Evolutionary conservation across 768 basidiomycete species (phyloP).

Genomic region (Tylopilus subfusipes): DNA sequence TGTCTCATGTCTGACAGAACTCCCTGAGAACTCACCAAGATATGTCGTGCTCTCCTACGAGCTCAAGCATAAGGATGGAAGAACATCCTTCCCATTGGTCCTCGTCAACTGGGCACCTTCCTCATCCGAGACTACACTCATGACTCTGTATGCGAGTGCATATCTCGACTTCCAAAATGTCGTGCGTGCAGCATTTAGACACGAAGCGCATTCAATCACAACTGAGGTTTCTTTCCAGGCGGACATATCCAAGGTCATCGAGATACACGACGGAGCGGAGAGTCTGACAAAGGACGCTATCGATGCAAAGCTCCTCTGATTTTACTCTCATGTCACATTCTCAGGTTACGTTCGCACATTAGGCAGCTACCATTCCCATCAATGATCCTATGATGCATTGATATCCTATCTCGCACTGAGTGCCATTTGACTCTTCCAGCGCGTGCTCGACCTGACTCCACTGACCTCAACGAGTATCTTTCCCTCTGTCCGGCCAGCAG

Average conservation of each 20-base stretch:
- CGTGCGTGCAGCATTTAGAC: conserved; percentile 40
- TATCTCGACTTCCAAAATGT: conserved; percentile 74
- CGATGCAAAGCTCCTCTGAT: conserved; percentile 51
- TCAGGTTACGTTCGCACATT: background rate
- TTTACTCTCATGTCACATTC: conserved; percentile 1
- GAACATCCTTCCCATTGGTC: conserved; percentile 81
- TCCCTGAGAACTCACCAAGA: conserved; percentile 84
- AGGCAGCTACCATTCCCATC: background rate
- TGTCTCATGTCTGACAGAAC: conserved; percentile 50
- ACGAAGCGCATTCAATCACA: background rate
- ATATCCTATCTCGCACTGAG: no score
- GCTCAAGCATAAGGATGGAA: conserved; percentile 73
- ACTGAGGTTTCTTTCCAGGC: conserved; percentile 42
- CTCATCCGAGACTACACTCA: conserved; percentile 68
- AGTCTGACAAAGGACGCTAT: conserved; percentile 70
- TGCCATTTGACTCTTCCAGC: no score
- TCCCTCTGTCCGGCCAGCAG: no score
- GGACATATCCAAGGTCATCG: conserved; percentile 75
- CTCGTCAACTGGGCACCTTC: conserved; percentile 87
- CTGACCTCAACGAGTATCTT: no score
- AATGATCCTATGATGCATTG: background rate
- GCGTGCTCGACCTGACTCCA: no score
- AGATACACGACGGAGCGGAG: conserved; percentile 79
- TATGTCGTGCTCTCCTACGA: conserved; percentile 85
- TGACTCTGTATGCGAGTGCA: conserved; percentile 82